A percentile compares a stretch with the other conserved stretches of the same genome.
These are phyloP conservation scores for Kwoniella heveanensis DNA, from an alignment of 768 basidiomycete species.

Conservation along the genomic window DNA sequence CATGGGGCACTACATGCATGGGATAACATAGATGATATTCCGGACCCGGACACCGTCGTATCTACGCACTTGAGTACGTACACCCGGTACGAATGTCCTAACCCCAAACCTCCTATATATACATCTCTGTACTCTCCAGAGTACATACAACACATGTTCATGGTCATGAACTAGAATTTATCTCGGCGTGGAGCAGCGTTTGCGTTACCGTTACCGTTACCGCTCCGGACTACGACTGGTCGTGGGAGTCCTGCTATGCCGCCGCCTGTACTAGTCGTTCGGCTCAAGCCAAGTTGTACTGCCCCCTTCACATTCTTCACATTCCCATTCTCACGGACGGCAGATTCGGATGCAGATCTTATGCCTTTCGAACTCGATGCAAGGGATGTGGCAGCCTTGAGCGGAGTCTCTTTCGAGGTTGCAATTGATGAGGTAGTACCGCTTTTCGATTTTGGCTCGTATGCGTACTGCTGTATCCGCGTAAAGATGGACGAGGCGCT, in stretches of 20 bases:
- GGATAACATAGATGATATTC: background rate
- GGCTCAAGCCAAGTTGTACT: background rate
- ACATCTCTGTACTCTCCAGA: too few relatives aligned
- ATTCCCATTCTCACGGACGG: background rate
- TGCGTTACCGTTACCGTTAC: constrained; percentile 4
- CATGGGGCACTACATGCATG: background rate
- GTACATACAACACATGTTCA: background rate
- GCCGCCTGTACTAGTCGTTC: background rate
- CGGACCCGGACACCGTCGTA: too few relatives aligned
- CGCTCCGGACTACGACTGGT: constrained; percentile 4
- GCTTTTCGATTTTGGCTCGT: constrained; percentile 7
- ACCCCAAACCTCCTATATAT: too few relatives aligned
- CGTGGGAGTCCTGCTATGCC: background rate
- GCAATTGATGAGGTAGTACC: background rate
- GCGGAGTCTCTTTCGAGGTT: constrained; percentile 4
- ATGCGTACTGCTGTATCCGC: constrained; percentile 14
- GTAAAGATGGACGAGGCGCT: constrained; percentile 1
- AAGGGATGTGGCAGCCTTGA: constrained; percentile 8
- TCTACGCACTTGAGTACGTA: too few relatives aligned
- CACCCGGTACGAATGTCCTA: too few relatives aligned
- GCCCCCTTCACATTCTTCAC: background rate
- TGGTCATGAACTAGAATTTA: constrained; percentile 3
- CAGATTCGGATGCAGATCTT: background rate
- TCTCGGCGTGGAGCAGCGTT: constrained; percentile 2
- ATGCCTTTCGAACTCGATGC: constrained; percentile 3